Base-by-base conservation (phyloP, 73 alveolate genomes). In the Loxodes magnus region DNA sequence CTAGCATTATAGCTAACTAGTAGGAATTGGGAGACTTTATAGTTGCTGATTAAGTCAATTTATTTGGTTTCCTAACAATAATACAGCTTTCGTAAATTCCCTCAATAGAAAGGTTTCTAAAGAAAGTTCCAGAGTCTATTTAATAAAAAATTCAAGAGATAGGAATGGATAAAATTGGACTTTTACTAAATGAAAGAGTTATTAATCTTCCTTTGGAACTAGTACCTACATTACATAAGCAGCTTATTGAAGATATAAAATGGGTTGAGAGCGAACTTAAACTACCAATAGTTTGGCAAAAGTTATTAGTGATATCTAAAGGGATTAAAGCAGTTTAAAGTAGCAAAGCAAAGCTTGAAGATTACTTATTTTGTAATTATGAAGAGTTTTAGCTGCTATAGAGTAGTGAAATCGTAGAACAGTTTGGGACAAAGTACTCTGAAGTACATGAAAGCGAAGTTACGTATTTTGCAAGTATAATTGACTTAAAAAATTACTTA, bases 151-250 rank as follows among this genome's bases (percentile, higher is more conserved):
- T 46, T 46, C 27, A 37, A 21, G n/a, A 25, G 14, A 24, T 19
- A 22, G 27, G 27, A 25, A 24, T n/a, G 10, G n/a, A 25, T 9
- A 16, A 23, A 46, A 23, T 24, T 9, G 59, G 52, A 1, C 27
- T 46, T n/a, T 19, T 46, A n/a, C 7, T 46, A n/a, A 25, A 41
- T 46, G 59, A 46, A 24, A 16, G 59, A 25, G 34, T 46, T 46
- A n/a, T 46, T 7, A 46, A 46, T 24, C 16, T 46, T 12, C 59
- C 59, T n/a, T n/a, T 17, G 9, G 59, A 46, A 19, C 59, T 46
- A 10, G 27, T 46, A n/a, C 59, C 59, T 10, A 20, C 7, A 25
- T 24, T 46, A 21, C 39, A 46, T 24, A 46, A 46, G 22, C 59
- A 46, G 26, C 39, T 46, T 20, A 9, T 46, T 12, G 20, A 12